Conservation (phyloP, 345 rosid species). For the Eucalyptus leucophloia region DNA sequence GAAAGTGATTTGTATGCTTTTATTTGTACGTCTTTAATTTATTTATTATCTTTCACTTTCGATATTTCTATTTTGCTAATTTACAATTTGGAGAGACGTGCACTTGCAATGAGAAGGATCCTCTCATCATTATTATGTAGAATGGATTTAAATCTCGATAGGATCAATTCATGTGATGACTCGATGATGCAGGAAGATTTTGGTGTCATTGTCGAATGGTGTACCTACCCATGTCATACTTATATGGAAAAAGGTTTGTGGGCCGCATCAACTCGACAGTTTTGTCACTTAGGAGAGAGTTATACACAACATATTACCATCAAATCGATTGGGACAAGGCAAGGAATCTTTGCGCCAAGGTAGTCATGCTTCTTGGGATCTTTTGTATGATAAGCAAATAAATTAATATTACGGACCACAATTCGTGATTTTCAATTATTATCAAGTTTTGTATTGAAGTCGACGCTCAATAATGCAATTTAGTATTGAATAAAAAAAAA, state of each 20-base stretch:
- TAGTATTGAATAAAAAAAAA: background rate
- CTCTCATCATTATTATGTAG: background rate
- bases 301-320: constrained; percentile 31
- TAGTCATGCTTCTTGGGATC: background rate
- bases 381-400: background rate
- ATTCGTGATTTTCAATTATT: background rate
- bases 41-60: background rate
- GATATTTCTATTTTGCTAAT: background rate
- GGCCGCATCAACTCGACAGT: constrained; percentile 22
- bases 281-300: constrained; percentile 40
- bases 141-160: background rate
- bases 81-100: background rate
- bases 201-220: constrained; percentile 43
- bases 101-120: background rate
- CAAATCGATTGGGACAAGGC: constrained; percentile 39
- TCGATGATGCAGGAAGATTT: constrained; percentile 21
- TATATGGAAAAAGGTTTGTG: constrained; percentile 56
- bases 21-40: background rate
- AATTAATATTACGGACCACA: background rate
- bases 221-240: constrained; percentile 49
- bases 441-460: background rate
- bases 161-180: background rate
- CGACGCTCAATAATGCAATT: background rate
- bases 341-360: constrained; percentile 36
- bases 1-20: background rate